Evolutionary conservation across 83 land plant species (phyloP).

Genomic region (Picea mariana): DNA sequence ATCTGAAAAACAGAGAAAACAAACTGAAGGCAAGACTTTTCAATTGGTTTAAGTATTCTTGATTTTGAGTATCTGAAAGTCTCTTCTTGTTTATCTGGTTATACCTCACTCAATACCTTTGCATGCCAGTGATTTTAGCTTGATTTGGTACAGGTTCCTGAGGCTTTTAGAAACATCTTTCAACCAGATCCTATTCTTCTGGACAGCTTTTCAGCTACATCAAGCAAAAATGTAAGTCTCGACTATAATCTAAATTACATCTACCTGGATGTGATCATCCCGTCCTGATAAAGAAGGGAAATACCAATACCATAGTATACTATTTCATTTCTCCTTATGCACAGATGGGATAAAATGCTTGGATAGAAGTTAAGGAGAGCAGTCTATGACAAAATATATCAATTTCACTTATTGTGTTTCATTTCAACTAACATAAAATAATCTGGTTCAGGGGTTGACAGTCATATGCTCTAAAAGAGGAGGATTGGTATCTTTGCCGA

Average conservation of each 20-base stretch:
- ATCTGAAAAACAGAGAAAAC: not conserved
- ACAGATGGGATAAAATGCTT: not conserved
- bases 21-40: constrained; percentile 2
- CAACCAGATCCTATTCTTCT: constrained; percentile 28
- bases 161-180: constrained; percentile 53
- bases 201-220: constrained; percentile 25
- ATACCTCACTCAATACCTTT: not conserved
- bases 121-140: not conserved
- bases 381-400: not conserved
- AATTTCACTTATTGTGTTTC: not conserved
- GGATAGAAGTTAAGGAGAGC: not conserved
- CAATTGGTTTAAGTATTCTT: not conserved
- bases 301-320: not conserved
- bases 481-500: constrained; percentile 47
- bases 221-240: constrained; percentile 52
- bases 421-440: not conserved
- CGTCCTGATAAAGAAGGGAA: not conserved
- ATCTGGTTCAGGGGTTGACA: constrained; percentile 15
- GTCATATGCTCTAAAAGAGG: constrained; percentile 78
- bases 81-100: not conserved
- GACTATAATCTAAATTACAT: not conserved
- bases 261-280: not conserved
- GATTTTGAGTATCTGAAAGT: not conserved
- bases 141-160: constrained; percentile 33
- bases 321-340: not conserved